phyloP scores from a whole-genome alignment of 371 early-diverging fungal genomes.

The Mucor saturninus region DNA sequence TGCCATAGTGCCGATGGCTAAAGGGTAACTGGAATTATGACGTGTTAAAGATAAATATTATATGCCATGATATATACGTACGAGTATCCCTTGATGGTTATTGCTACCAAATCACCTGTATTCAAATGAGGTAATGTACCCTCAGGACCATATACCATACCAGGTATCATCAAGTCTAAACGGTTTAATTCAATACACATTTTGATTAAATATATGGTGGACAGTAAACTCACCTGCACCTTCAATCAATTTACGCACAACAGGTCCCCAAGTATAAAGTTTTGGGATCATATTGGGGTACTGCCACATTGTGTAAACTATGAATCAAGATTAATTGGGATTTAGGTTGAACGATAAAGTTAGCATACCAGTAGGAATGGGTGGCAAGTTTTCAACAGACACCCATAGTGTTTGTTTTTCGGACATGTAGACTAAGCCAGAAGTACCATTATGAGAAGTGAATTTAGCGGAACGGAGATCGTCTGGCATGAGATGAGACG shows the following conservation, averaged over 20 bases:
- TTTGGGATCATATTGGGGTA: constrained; percentile 63
- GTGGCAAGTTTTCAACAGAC: constrained; percentile 41
- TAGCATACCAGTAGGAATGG: constrained; percentile 46
- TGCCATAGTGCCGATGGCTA: constrained; percentile 66
- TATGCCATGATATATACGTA: constrained; percentile 25
- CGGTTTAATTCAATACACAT: constrained; percentile 4
- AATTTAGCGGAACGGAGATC: constrained; percentile 69
- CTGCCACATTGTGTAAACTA: constrained; percentile 73
- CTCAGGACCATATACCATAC: constrained; percentile 54
- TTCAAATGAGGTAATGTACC: constrained; percentile 50
- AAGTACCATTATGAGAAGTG: constrained; percentile 58
- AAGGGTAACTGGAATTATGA: constrained; percentile 41
- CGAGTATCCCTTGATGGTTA: constrained; percentile 58
- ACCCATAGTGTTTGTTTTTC: constrained; percentile 68
- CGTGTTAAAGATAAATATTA: constrained; percentile 21
- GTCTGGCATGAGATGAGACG: constrained; percentile 52
- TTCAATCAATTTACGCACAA: constrained; percentile 63
- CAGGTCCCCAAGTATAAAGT: constrained; percentile 65
- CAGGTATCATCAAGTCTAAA: constrained; percentile 69
- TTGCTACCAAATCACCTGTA: constrained; percentile 57
- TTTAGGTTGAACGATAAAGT: neutral
- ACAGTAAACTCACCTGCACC: constrained; percentile 58
- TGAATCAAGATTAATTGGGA: neutral
- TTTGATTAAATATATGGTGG: neutral
- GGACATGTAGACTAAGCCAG: constrained; percentile 64